Conservation (phyloP, 306 rosid species). For the Parietaria judaica region DNA sequence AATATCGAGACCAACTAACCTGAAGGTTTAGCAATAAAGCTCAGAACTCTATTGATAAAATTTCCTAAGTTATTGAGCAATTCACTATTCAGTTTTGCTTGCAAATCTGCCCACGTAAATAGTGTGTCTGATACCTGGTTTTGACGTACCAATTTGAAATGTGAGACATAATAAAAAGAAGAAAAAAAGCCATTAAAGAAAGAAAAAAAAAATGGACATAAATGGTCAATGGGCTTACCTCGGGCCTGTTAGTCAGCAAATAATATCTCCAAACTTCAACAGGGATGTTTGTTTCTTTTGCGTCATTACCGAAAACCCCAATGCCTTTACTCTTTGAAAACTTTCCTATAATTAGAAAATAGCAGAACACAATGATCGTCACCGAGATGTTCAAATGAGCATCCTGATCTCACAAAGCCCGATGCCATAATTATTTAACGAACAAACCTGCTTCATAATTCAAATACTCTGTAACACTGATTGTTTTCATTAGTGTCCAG, state of each 20-base stretch:
- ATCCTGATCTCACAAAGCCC: background rate
- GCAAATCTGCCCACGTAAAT: slow-evolving; percentile 88
- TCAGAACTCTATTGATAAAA: slow-evolving; percentile 79
- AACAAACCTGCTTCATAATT: slow-evolving; percentile 82
- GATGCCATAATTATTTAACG: background rate
- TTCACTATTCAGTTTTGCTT: slow-evolving; percentile 85
- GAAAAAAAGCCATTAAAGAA: slow-evolving; percentile 7
- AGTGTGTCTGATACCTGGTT: slow-evolving; percentile 80
- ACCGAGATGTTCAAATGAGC: background rate
- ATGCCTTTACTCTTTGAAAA: slow-evolving; percentile 93
- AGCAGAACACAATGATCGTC: background rate
- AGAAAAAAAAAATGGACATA: background rate
- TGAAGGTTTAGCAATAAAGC: slow-evolving; percentile 93
- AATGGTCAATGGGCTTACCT: slow-evolving; percentile 40
- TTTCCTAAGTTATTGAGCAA: slow-evolving; percentile 91
- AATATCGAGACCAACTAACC: slow-evolving; percentile 42
- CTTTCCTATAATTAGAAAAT: slow-evolving; percentile 46
- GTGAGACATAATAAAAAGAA: slow-evolving; percentile 3
- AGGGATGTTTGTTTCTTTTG: slow-evolving; percentile 83
- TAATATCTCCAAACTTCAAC: slow-evolving; percentile 99
- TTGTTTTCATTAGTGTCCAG: slow-evolving; percentile 96
- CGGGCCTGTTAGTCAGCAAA: slow-evolving; percentile 90
- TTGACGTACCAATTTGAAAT: background rate
- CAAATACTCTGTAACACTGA: slow-evolving; percentile 93
- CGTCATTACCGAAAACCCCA: slow-evolving; percentile 95